Evolutionary conservation across 441 rosid species (phyloP).

Genomic region (Aleurites moluccanus): DNA sequence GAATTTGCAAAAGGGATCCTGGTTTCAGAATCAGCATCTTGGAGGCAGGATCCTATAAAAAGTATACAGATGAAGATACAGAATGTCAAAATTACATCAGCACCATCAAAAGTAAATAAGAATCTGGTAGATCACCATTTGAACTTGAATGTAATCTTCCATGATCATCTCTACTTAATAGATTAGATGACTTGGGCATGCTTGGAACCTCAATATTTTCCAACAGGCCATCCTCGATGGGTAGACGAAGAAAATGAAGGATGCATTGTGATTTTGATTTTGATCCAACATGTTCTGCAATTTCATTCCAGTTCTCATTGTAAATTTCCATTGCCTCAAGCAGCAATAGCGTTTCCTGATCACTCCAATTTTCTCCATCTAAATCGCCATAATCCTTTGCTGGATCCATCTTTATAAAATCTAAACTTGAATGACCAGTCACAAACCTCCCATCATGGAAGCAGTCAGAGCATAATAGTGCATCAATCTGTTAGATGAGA

Average conservation of each 20-base stretch:
- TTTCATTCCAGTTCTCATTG: constrained; percentile 82
- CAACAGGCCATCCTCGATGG: constrained; percentile 78
- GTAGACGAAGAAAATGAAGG: constrained; percentile 83
- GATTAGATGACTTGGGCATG: constrained; percentile 33
- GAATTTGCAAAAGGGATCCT: constrained; percentile 82
- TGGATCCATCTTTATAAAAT: constrained; percentile 71
- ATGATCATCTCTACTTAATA: constrained; percentile 52
- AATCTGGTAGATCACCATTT: constrained; percentile 53
- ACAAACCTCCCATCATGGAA: constrained; percentile 85
- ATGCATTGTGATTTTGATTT: constrained; percentile 95
- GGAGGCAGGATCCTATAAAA: constrained; percentile 46
- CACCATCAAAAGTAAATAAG: constrained; percentile 13
- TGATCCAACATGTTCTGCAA: constrained; percentile 87
- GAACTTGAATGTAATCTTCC: constrained; percentile 41
- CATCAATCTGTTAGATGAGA: constrained; percentile 61
- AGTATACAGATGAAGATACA: constrained; percentile 21
- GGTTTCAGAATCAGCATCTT: constrained; percentile 53
- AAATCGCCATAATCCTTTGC: constrained; percentile 58
- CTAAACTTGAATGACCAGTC: constrained; percentile 82
- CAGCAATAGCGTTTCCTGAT: constrained; percentile 79
- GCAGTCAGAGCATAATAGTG: constrained; percentile 68
- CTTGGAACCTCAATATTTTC: constrained; percentile 77
- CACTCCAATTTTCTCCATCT: constrained; percentile 86
- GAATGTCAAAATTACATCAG: constrained; percentile 7
- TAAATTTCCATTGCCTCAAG: constrained; percentile 90